These are phyloP conservation scores for Suhomyces sp. DNA, from an alignment of 805 yeast species.

Conservation along the genomic window DNA sequence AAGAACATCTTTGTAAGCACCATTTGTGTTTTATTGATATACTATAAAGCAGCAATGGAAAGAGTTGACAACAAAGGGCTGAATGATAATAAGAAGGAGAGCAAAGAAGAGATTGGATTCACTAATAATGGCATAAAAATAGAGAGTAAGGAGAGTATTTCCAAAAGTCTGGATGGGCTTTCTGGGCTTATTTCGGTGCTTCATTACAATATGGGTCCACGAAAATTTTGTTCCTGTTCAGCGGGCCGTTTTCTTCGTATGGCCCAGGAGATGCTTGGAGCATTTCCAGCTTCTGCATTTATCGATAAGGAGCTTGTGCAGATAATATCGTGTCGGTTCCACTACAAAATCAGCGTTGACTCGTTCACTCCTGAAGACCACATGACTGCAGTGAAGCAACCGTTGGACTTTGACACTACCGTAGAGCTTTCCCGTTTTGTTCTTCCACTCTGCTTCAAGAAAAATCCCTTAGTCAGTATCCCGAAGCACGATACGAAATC, in stretches of 20 bases:
- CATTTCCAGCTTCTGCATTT: conserved; percentile 35
- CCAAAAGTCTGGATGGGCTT: background rate
- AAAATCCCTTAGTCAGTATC: conserved; percentile 56
- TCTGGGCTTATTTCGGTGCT: conserved; percentile 27
- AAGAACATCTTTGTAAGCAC: conserved; percentile 44
- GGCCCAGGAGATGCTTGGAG: conserved; percentile 52
- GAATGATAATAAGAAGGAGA: background rate
- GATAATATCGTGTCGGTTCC: conserved; percentile 74
- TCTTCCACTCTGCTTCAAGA: conserved; percentile 52
- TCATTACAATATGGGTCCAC: conserved; percentile 71
- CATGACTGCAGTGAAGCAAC: conserved; percentile 29
- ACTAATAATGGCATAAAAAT: background rate
- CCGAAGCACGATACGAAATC: conserved; percentile 71
- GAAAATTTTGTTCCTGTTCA: conserved; percentile 66
- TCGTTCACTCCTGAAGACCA: conserved; percentile 68
- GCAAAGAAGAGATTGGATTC: too few species aligned
- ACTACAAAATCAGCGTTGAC: conserved; percentile 58
- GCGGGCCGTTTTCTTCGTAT: conserved; percentile 60
- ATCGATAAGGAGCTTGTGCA: conserved; percentile 70
- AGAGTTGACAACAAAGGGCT: background rate
- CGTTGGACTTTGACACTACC: conserved; percentile 29
- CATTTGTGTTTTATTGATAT: conserved; percentile 36
- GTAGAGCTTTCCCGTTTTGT: conserved; percentile 46
- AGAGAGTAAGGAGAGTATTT: background rate
- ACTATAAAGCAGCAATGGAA: conserved; percentile 22